Evolutionary conservation across 2,329 filamentous ascomycete species (phyloP).

Genomic region (Achaetomium macrosporum): DNA sequence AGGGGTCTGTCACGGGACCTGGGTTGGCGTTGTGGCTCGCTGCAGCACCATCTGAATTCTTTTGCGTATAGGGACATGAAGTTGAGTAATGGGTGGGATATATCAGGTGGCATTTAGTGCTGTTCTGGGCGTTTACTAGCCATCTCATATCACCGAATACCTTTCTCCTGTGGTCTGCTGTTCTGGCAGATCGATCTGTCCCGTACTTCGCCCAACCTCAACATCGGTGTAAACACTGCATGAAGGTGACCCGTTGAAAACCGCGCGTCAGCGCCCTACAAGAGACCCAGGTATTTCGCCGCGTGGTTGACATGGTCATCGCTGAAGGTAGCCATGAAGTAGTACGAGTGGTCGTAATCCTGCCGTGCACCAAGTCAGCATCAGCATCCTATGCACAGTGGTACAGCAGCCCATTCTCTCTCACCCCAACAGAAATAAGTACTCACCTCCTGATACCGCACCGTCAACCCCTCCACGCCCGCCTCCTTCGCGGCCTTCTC

Average conservation of each 20-base stretch:
- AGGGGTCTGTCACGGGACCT: too few species aligned
- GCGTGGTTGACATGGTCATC: conserved; percentile 89
- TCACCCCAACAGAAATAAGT: neutral
- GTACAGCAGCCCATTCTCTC: neutral
- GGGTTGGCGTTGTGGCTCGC: neutral
- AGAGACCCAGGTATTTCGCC: conserved; percentile 65
- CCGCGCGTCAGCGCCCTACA: conserved; percentile 1
- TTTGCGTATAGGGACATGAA: neutral
- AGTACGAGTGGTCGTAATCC: conserved; percentile 97
- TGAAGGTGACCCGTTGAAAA: too few species aligned
- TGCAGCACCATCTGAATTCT: neutral
- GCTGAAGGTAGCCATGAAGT: conserved; percentile 85
- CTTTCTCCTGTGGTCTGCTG: too few species aligned
- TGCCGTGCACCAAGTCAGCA: conserved; percentile 30
- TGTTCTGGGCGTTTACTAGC: too few species aligned
- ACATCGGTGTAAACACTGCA: too few species aligned
- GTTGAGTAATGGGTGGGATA: neutral
- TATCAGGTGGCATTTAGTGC: too few species aligned
- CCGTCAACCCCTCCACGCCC: conserved; percentile 64
- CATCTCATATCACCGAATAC: too few species aligned
- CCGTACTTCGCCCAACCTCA: too few species aligned
- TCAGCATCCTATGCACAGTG: neutral
- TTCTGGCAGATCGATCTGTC: too few species aligned
- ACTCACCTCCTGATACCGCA: conserved; percentile 74
- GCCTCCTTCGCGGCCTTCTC: conserved; percentile 70